Evolutionary conservation across 139 green algal genomes (phyloP).

Genomic region (Nannochloris sp.): DNA sequence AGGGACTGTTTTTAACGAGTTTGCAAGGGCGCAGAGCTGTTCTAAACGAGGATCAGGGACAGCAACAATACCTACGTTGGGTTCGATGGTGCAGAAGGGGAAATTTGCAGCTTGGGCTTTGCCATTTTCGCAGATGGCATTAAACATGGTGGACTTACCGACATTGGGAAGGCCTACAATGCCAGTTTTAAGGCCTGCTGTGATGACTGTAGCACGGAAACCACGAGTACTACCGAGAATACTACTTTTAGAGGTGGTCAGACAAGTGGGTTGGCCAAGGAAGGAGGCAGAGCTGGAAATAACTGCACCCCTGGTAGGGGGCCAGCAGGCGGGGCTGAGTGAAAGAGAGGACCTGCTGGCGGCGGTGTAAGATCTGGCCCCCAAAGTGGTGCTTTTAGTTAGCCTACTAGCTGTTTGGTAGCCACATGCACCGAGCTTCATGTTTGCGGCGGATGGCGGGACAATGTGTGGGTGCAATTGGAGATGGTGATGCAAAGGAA

Average conservation of each 20-base stretch:
- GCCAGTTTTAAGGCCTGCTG: slow-evolving; percentile 62
- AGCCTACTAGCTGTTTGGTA: background rate
- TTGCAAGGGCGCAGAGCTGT: slow-evolving; percentile 38
- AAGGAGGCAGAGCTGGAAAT: background rate
- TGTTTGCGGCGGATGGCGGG: too few relatives aligned
- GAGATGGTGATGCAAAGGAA: too few relatives aligned
- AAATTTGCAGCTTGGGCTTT: slow-evolving; percentile 94
- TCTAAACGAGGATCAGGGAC: slow-evolving; percentile 49
- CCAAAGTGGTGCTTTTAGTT: background rate
- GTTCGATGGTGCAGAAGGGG: slow-evolving; percentile 98
- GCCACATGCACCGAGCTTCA: background rate
- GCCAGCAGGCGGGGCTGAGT: background rate
- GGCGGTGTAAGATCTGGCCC: background rate
- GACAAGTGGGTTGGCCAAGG: background rate
- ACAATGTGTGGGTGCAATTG: too few relatives aligned
- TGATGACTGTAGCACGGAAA: slow-evolving; percentile 12
- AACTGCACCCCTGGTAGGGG: background rate
- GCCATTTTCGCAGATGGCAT: slow-evolving; percentile 89
- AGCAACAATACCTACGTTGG: slow-evolving; percentile 70
- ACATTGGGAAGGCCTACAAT: slow-evolving; percentile 98
- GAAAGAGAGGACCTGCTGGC: background rate
- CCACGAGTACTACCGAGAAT: background rate
- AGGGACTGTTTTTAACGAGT: slow-evolving; percentile 65
- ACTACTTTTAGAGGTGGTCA: background rate
- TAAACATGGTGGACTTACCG: slow-evolving; percentile 97